Conservation (phyloP, 2,329 filamentous ascomycete species). For the Dendryphion nanum region DNA sequence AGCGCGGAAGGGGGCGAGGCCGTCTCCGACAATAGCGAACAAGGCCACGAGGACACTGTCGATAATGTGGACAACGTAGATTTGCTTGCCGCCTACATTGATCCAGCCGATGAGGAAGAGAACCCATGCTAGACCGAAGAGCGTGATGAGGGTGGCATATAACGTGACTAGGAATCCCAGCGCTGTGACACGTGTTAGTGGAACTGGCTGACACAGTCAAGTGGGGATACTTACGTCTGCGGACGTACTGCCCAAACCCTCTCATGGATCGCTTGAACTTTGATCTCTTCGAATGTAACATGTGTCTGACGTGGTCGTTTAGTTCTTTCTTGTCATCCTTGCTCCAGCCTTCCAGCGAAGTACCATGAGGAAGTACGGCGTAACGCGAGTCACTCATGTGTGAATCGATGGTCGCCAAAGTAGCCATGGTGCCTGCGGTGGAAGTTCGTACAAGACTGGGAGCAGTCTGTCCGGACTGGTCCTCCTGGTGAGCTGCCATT, state of each 20-base stretch:
- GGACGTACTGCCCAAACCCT: constrained; percentile 78
- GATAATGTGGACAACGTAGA: constrained; percentile 56
- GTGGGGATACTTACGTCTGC: constrained; percentile 55
- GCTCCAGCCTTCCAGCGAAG: constrained; percentile 71
- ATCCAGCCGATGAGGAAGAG: constrained; percentile 91
- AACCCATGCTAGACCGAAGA: constrained; percentile 85
- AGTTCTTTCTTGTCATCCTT: constrained; percentile 71
- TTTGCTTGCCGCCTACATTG: constrained; percentile 70
- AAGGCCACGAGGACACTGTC: constrained; percentile 61
- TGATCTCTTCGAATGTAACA: constrained; percentile 77
- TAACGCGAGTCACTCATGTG: constrained; percentile 69
- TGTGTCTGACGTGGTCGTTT: constrained; percentile 84
- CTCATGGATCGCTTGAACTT: constrained; percentile 77
- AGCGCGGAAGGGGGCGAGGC: constrained; percentile 67
- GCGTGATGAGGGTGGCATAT: constrained; percentile 77
- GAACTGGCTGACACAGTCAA: background rate
- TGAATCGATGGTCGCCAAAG: constrained; percentile 62
- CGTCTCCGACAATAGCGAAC: constrained; percentile 63
- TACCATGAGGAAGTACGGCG: constrained; percentile 75
- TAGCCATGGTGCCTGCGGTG: constrained; percentile 33
- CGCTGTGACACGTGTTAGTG: constrained; percentile 44
- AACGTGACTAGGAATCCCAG: constrained; percentile 81
- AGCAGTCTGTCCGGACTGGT: constrained; percentile 5
- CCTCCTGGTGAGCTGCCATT: constrained; percentile 15
- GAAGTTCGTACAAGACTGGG: constrained; percentile 23